phyloP scores from a whole-genome alignment of 2,329 filamentous ascomycete species.

The Aureobasidium sp. region DNA sequence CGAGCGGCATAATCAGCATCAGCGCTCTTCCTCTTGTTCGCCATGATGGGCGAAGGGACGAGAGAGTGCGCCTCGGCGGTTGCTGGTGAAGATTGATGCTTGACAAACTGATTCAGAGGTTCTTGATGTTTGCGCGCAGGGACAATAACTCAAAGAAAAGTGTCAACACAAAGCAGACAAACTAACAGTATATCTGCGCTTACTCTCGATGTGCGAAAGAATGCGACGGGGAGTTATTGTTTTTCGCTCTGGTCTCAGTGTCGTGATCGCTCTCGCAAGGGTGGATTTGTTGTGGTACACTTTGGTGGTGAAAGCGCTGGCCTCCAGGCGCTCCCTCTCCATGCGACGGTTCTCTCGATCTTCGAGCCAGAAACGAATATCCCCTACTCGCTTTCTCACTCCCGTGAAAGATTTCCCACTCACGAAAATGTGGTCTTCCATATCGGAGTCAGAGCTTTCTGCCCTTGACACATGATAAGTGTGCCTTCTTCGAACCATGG shows the following conservation, averaged over 20 bases:
- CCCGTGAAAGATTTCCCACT: neutral
- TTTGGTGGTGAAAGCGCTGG: neutral
- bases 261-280: neutral
- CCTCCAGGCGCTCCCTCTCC: neutral
- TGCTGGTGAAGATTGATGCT: neutral
- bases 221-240: neutral
- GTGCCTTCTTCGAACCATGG: neutral
- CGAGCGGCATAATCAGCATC: neutral
- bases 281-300: neutral
- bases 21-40: neutral
- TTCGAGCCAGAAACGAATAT: slow-evolving; percentile 2
- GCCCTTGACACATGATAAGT: neutral
- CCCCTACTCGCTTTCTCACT: neutral
- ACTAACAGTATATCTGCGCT: neutral
- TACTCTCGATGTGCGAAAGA: slow-evolving; percentile 1
- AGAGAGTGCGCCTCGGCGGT: neutral
- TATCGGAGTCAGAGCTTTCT: neutral
- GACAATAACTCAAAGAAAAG: neutral
- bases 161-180: neutral
- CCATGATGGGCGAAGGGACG: neutral
- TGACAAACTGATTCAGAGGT: neutral
- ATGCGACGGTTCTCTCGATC: neutral
- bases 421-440: neutral
- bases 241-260: neutral
- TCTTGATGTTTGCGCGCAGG: neutral